Conservation (phyloP, 1,284 basidiomycete species). For the Bjerkandera adusta region DNA sequence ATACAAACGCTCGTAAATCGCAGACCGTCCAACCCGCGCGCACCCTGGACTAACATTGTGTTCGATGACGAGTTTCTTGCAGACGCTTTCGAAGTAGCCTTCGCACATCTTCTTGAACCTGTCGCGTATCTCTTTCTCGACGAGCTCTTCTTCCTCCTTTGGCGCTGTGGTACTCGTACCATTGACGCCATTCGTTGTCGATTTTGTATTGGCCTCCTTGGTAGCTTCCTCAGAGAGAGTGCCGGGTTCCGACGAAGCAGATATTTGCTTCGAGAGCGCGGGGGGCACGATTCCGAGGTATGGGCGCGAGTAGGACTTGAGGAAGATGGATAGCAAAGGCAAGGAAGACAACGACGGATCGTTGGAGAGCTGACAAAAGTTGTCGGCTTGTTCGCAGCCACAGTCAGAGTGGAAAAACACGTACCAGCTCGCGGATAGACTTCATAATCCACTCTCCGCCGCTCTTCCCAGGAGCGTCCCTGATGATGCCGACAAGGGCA, state of each 20-base stretch:
- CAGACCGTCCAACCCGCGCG: neutral
- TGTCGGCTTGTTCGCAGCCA: neutral
- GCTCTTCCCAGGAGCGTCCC: constrained; percentile 61
- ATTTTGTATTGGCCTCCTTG: constrained; percentile 31
- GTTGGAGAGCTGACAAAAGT: constrained; percentile 66
- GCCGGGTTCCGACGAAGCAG: constrained; percentile 50
- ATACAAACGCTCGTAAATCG: constrained; percentile 5
- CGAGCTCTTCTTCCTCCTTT: constrained; percentile 67
- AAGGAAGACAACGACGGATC: constrained; percentile 85
- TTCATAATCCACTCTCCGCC: constrained; percentile 89
- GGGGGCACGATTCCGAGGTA: constrained; percentile 73
- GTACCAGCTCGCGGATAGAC: constrained; percentile 76
- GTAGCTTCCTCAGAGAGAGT: constrained; percentile 45
- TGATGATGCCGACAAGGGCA: constrained; percentile 82
- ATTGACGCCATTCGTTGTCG: constrained; percentile 19
- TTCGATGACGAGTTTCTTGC: constrained; percentile 89
- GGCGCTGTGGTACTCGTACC: constrained; percentile 40
- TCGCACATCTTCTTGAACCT: constrained; percentile 93
- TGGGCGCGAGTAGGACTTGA: constrained; percentile 81
- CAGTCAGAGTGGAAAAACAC: constrained; percentile 24
- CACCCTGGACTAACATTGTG: constrained; percentile 67
- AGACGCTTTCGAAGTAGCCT: constrained; percentile 89
- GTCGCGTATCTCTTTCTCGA: constrained; percentile 82
- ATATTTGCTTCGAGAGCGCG: constrained; percentile 52
- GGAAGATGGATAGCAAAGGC: constrained; percentile 79